Conservation (phyloP, 306 rosid genomes). For the Malus fusca region DNA sequence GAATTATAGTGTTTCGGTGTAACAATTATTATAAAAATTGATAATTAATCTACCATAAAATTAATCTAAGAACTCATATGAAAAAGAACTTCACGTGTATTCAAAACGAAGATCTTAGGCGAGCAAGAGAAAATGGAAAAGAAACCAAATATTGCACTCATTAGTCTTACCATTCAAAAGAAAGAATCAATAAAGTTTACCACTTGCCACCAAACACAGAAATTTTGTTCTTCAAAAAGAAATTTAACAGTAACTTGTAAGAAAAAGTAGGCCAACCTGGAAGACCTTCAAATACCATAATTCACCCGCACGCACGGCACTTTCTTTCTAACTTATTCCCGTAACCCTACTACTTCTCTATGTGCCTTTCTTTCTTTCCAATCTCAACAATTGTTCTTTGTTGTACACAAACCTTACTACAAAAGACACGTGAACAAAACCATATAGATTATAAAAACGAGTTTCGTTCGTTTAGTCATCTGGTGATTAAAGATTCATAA, state of each 20-base stretch:
- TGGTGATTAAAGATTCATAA: too few relatives aligned
- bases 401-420: too few relatives aligned
- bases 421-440: too few relatives aligned
- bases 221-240: background rate
- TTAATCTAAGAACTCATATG: too few relatives aligned
- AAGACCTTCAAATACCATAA: constrained; percentile 22
- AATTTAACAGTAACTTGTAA: background rate
- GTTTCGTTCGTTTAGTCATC: too few relatives aligned
- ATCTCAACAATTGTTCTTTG: too few relatives aligned
- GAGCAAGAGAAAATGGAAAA: background rate
- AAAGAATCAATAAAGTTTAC: background rate
- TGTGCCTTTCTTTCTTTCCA: background rate
- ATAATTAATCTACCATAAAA: too few relatives aligned
- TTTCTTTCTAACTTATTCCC: background rate
- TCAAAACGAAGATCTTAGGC: too few relatives aligned
- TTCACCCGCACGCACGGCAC: constrained; percentile 60
- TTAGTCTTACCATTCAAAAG: background rate
- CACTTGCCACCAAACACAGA: background rate
- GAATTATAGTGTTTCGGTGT: too few relatives aligned
- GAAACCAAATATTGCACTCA: background rate
- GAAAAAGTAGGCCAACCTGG: constrained; percentile 1
- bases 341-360: background rate
- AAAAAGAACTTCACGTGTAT: too few relatives aligned
- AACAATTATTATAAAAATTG: too few relatives aligned
- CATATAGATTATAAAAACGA: too few relatives aligned